A percentile compares a stretch with the other conserved stretches of the same genome.
Evolutionary conservation across 768 basidiomycete genomes (phyloP).

Genomic region (Mycena galopus): DNA sequence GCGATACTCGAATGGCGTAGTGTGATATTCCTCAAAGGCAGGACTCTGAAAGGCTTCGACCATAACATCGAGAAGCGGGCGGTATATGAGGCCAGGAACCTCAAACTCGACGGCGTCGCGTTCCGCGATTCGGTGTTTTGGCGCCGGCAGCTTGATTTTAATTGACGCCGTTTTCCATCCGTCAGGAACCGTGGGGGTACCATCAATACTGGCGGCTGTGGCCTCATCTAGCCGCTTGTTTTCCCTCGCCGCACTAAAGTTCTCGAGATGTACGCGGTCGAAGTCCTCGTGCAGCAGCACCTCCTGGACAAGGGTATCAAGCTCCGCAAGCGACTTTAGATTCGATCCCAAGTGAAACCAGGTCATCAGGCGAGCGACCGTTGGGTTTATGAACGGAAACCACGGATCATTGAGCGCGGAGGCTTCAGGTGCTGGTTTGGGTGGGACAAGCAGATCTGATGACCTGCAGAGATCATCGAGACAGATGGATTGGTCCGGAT

Average conservation of each 20-base stretch:
- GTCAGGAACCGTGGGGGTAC: conserved; percentile 11
- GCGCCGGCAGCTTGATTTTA: conserved; percentile 40
- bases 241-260: conserved; percentile 39
- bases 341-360: conserved; percentile 40
- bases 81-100: conserved; percentile 38
- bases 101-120: conserved; percentile 36
- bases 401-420: conserved; percentile 19
- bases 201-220: background rate
- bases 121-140: conserved; percentile 34
- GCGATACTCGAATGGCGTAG: conserved; percentile 30
- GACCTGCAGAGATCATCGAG: conserved; percentile 37
- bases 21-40: conserved; percentile 19
- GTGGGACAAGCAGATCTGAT: background rate
- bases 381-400: conserved; percentile 40
- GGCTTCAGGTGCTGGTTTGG: conserved; percentile 6
- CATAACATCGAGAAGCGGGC: conserved; percentile 34
- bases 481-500: conserved; percentile 35
- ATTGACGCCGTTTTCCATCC: conserved; percentile 43
- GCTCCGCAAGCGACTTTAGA: conserved; percentile 42
- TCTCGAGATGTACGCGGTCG: conserved; percentile 36
- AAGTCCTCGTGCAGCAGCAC: conserved; percentile 44
- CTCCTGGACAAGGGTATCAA: conserved; percentile 42
- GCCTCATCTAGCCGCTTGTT: conserved; percentile 35
- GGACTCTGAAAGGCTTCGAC: conserved; percentile 21
- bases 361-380: conserved; percentile 39